phyloP scores from a whole-genome alignment of 306 rosid species.

The Biancaea sappan region DNA sequence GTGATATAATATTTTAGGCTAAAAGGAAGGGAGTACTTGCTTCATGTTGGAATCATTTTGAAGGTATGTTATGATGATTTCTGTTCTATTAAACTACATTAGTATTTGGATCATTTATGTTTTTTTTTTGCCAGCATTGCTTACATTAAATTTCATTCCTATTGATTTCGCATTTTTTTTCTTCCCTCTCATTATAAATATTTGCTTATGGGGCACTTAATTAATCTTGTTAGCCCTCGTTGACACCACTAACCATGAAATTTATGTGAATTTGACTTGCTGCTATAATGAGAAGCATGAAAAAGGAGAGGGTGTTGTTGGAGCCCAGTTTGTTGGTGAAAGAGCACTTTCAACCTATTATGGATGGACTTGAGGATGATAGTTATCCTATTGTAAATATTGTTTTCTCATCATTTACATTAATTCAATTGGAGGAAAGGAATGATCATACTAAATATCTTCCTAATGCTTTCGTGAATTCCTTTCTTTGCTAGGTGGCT shows the following conservation, averaged over 20 bases:
- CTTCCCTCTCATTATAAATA: conserved; percentile 10
- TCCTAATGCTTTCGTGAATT: not conserved
- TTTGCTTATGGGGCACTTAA: conserved; percentile 14
- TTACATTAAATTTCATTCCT: not conserved
- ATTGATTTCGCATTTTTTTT: not conserved
- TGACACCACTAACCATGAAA: conserved; percentile 75
- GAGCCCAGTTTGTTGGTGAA: conserved; percentile 82
- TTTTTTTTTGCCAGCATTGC: not conserved
- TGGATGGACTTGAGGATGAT: conserved; percentile 59
- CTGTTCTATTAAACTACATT: conserved; percentile 13
- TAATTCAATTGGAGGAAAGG: conserved; percentile 11
- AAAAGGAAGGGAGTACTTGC: conserved; percentile 83
- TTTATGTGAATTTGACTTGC: conserved; percentile 71
- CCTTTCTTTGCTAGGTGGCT: conserved; percentile 62
- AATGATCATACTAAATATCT: conserved; percentile 13
- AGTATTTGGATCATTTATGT: not conserved
- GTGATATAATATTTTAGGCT: conserved; percentile 62
- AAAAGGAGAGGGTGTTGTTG: conserved; percentile 82
- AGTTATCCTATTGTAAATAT: conserved; percentile 61
- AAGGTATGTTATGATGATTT: conserved; percentile 55
- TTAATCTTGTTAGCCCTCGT: conserved; percentile 63
- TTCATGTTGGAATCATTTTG: conserved; percentile 85
- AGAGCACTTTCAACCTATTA: conserved; percentile 70
- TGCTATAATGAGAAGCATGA: conserved; percentile 58
- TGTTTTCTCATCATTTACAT: conserved; percentile 9